Percentiles rank a stretch among this genome's conserved stretches.
Evolutionary conservation across 352 stramenopile genomes (phyloP).

Genomic region (Globisporangium parvum): DNA sequence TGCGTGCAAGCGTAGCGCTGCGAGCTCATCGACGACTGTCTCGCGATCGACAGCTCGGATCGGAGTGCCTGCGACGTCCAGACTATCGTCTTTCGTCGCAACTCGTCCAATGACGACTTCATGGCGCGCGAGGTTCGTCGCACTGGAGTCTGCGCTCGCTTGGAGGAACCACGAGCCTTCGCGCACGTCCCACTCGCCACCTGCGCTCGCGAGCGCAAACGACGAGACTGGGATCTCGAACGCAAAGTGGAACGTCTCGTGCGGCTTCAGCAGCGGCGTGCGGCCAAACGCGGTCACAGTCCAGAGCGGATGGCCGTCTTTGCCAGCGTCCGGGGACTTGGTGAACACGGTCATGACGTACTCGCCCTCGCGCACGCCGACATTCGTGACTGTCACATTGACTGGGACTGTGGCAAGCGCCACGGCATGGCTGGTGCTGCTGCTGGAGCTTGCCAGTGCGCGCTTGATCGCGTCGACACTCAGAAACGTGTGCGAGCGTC

Average conservation of each 20-base stretch:
- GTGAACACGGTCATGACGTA: conserved; percentile 38
- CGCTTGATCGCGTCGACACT: conserved; percentile 9
- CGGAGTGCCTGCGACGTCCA: no score
- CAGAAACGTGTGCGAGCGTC: conserved; percentile 11
- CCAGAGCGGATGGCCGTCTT: conserved; percentile 31
- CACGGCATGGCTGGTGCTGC: conserved; percentile 1
- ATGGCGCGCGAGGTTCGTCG: conserved; percentile 13
- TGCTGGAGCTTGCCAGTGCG: conserved; percentile 6
- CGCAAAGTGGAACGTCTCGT: conserved; percentile 17
- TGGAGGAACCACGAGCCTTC: conserved; percentile 40
- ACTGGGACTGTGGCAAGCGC: conserved; percentile 15
- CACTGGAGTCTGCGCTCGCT: conserved; percentile 8
- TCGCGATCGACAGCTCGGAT: neutral
- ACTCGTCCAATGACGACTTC: conserved; percentile 19
- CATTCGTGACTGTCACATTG: conserved; percentile 39
- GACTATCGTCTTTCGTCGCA: no score
- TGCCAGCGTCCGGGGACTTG: conserved; percentile 21
- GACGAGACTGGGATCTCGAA: conserved; percentile 28
- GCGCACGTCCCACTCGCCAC: conserved; percentile 28
- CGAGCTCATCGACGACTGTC: neutral
- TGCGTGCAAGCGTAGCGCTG: neutral
- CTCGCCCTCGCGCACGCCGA: conserved; percentile 29
- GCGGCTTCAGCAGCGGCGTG: conserved; percentile 26
- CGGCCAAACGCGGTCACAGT: conserved; percentile 51
- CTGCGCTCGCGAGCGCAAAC: conserved; percentile 35